Evolutionary conservation across 306 rosid genomes (phyloP).

Genomic region (Carpinus viminea): DNA sequence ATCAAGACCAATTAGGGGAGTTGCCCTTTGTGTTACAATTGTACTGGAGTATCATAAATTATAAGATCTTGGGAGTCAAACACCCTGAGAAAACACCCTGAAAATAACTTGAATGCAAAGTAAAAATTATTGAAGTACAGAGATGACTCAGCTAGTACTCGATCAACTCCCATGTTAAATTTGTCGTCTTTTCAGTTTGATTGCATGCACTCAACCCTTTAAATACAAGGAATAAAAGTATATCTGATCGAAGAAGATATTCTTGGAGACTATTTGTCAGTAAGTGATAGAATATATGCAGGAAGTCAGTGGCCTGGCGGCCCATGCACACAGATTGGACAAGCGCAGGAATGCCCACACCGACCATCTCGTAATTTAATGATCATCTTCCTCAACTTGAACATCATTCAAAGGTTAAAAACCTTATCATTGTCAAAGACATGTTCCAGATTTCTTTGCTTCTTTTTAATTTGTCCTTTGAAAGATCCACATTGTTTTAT

Average conservation of each 20-base stretch:
- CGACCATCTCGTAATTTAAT: not conserved
- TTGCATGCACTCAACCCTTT: slow-evolving; percentile 5
- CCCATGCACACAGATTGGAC: slow-evolving; percentile 9
- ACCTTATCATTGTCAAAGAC: no score
- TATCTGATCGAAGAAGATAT: slow-evolving; percentile 9
- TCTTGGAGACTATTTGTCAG: slow-evolving; percentile 2
- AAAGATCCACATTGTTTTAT: not conserved
- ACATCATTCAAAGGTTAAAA: no score
- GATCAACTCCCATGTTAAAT: not conserved
- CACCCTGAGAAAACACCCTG: not conserved
- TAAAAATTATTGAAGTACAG: not conserved
- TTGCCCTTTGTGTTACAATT: not conserved
- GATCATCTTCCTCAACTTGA: not conserved
- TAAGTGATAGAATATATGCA: slow-evolving; percentile 17
- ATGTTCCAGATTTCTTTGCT: not conserved
- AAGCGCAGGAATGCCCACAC: not conserved
- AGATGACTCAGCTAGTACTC: not conserved
- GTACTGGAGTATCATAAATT: not conserved
- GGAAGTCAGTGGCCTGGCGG: slow-evolving; percentile 17
- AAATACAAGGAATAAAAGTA: slow-evolving; percentile 8
- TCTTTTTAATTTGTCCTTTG: not conserved
- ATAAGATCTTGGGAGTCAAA: not conserved
- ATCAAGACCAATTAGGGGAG: no score
- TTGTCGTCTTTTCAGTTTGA: slow-evolving; percentile 5
- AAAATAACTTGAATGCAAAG: not conserved